These are phyloP conservation scores for Kandelia obovata DNA, from an alignment of 345 rosid species.

Conservation along the genomic window DNA sequence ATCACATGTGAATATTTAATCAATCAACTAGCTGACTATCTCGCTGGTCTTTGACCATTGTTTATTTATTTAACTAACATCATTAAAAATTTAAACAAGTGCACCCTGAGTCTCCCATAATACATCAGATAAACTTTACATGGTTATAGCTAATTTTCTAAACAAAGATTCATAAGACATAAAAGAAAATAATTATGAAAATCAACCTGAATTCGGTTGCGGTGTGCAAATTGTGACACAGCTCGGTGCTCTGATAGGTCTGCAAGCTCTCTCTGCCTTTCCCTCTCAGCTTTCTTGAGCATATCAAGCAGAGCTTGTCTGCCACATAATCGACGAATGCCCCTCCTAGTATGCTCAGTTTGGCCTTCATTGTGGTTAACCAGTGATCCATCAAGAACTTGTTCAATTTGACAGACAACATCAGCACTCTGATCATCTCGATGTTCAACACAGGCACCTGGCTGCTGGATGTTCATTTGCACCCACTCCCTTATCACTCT, in stretches of 20 bases:
- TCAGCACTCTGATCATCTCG: conserved; percentile 61
- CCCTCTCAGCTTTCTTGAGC: conserved; percentile 76
- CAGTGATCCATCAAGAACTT: conserved; percentile 61
- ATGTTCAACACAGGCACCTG: conserved; percentile 47
- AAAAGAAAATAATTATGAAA: background rate
- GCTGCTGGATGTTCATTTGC: conserved; percentile 65
- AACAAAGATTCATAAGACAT: background rate
- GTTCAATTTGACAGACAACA: conserved; percentile 58
- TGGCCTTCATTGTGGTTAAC: conserved; percentile 43
- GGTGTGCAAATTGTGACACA: conserved; percentile 86
- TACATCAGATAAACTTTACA: background rate
- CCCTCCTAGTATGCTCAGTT: conserved; percentile 54
- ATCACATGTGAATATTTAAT: background rate
- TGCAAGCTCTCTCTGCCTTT: conserved; percentile 74
- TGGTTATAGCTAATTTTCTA: background rate
- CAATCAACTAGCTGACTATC: background rate
- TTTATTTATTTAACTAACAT: background rate
- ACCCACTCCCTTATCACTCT: conserved; percentile 84
- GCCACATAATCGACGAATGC: conserved; percentile 81
- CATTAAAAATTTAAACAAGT: background rate
- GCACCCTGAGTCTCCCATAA: background rate
- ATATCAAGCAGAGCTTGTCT: conserved; percentile 83
- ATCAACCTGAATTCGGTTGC: conserved; percentile 87
- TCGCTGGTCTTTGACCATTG: background rate
- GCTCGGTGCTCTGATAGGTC: conserved; percentile 58